Conservation (phyloP, 2,329 filamentous ascomycete species). For the Thielaviopsis ethacetica region DNA sequence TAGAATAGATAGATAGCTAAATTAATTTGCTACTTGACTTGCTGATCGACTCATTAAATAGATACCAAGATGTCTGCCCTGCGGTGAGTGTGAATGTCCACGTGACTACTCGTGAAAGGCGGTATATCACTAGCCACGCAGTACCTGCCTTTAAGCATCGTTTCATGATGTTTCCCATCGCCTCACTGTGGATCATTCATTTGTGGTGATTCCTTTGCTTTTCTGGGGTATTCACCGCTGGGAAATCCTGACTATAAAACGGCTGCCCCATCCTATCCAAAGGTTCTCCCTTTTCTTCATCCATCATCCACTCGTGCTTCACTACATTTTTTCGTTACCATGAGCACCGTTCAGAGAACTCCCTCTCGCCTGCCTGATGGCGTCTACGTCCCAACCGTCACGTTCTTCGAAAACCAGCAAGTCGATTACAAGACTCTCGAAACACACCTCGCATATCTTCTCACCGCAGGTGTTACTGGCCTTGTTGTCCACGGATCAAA, state of each 20-base stretch:
- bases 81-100: background rate
- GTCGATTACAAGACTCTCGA: constrained; percentile 46
- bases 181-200: too few relatives aligned
- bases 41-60: background rate
- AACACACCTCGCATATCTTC: constrained; percentile 50
- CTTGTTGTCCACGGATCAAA: constrained; percentile 69
- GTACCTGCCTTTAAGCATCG: background rate
- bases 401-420: background rate
- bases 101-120: background rate
- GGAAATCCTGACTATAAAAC: too few relatives aligned
- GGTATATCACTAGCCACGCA: background rate
- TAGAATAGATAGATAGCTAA: too few relatives aligned
- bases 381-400: background rate
- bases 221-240: too few relatives aligned
- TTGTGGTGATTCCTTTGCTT: too few relatives aligned
- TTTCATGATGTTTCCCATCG: too few relatives aligned
- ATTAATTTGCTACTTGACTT: background rate
- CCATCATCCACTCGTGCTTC: background rate
- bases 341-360: background rate
- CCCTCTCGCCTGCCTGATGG: background rate
- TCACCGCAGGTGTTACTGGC: constrained; percentile 54
- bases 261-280: too few relatives aligned
- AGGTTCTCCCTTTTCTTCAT: background rate
- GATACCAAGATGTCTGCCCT: background rate
- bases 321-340: background rate